Evolutionary conservation across 768 basidiomycete species (phyloP).

Genomic region (Russula sp.): DNA sequence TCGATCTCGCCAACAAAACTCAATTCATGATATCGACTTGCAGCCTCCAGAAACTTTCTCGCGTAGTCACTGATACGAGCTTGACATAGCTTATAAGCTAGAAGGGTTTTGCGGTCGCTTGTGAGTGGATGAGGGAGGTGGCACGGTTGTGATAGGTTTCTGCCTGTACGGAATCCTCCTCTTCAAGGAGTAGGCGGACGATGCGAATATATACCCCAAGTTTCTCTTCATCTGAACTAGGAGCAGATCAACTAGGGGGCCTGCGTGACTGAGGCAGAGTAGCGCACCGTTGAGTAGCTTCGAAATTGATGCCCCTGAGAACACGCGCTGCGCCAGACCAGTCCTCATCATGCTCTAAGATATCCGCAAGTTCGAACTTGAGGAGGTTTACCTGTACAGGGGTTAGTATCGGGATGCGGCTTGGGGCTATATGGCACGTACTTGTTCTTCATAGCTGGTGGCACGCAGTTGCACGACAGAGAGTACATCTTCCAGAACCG

Average conservation of each 20-base stretch:
- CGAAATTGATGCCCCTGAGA: slow-evolving; percentile 88
- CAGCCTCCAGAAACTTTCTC: slow-evolving; percentile 92
- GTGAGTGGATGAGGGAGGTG: slow-evolving; percentile 80
- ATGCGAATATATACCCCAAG: slow-evolving; percentile 90
- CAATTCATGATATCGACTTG: slow-evolving; percentile 89
- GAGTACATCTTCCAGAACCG: slow-evolving; percentile 73
- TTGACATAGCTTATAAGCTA: slow-evolving; percentile 89
- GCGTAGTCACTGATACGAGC: slow-evolving; percentile 92
- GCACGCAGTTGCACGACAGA: slow-evolving; percentile 68
- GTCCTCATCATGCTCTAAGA: slow-evolving; percentile 86
- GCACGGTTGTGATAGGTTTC: slow-evolving; percentile 98
- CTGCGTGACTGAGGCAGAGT: not conserved
- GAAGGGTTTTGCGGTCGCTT: slow-evolving; percentile 70
- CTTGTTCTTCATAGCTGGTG: slow-evolving; percentile 95
- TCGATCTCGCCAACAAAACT: slow-evolving; percentile 90
- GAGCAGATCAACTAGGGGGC: not conserved
- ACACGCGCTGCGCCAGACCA: slow-evolving; percentile 92
- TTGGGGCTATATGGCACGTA: slow-evolving; percentile 38
- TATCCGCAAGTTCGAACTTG: slow-evolving; percentile 85
- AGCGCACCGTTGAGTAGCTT: slow-evolving; percentile 78
- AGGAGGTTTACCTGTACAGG: slow-evolving; percentile 67
- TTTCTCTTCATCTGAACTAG: slow-evolving; percentile 69
- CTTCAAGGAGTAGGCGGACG: slow-evolving; percentile 89
- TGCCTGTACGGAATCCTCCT: slow-evolving; percentile 96
- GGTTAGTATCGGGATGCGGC: slow-evolving; percentile 10